Evolutionary conservation across 2,329 filamentous ascomycete genomes (phyloP).

Genomic region (Macrophomina pseudophaseolina): DNA sequence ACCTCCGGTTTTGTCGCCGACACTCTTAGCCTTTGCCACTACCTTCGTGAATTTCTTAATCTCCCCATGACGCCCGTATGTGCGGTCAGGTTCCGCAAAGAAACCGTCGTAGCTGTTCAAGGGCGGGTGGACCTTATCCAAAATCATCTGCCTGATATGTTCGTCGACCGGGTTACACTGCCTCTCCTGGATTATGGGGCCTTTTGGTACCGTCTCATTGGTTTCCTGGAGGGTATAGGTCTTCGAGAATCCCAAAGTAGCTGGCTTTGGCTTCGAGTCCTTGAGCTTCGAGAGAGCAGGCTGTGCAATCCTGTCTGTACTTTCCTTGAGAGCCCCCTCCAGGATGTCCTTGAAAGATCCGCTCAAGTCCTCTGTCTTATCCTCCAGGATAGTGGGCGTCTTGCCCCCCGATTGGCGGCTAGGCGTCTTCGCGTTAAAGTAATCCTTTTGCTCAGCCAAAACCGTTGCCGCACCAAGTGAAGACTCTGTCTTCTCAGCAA

Average conservation of each 20-base stretch:
- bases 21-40: constrained; percentile 61
- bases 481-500: constrained; percentile 91
- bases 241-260: constrained; percentile 33
- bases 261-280: constrained; percentile 26
- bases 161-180: constrained; percentile 91
- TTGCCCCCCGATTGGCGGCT: constrained; percentile 60
- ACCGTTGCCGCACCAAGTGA: constrained; percentile 66
- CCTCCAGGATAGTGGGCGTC: constrained; percentile 46
- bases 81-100: constrained; percentile 70
- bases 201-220: constrained; percentile 58
- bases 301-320: constrained; percentile 55
- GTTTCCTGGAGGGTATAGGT: constrained; percentile 34
- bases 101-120: constrained; percentile 79
- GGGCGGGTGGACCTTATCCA: constrained; percentile 74
- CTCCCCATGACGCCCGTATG: constrained; percentile 70
- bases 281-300: constrained; percentile 54
- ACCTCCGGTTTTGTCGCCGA: constrained; percentile 65
- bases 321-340: constrained; percentile 52
- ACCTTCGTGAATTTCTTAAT: constrained; percentile 83
- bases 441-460: constrained; percentile 56
- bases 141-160: constrained; percentile 73
- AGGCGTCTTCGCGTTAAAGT: constrained; percentile 75
- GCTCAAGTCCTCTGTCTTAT: constrained; percentile 60
- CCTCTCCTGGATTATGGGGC: constrained; percentile 77
- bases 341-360: constrained; percentile 75